phyloP scores from a whole-genome alignment of 495 filamentous ascomycete species.

The Immersiella caudata region DNA sequence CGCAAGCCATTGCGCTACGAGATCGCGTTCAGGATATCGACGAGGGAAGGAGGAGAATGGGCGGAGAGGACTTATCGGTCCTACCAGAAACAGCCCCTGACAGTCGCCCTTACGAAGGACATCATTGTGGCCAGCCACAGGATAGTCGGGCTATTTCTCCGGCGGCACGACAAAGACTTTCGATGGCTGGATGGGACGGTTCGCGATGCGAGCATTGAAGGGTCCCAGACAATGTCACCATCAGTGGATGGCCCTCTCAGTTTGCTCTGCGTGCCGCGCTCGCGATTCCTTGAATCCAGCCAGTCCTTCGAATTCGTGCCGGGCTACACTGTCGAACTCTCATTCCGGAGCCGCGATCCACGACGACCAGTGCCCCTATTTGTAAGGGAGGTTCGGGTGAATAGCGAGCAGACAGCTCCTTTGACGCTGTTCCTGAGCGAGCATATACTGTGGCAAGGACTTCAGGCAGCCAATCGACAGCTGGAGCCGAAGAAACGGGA shows the following conservation, averaged over 20 bases:
- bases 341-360: slow-evolving; percentile 43
- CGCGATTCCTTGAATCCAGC: slow-evolving; percentile 44
- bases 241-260: slow-evolving; percentile 39
- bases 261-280: slow-evolving; percentile 43
- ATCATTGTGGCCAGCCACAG: slow-evolving; percentile 46
- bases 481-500: slow-evolving; percentile 41
- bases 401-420: slow-evolving; percentile 45
- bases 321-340: slow-evolving; percentile 47
- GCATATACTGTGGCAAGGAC: slow-evolving; percentile 42
- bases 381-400: slow-evolving; percentile 37
- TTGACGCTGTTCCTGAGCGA: slow-evolving; percentile 45
- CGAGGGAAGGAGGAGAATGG: slow-evolving; percentile 44
- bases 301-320: slow-evolving; percentile 48
- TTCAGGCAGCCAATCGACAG: slow-evolving; percentile 40
- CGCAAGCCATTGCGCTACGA: slow-evolving; percentile 50
- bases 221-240: slow-evolving; percentile 35
- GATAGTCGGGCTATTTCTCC: slow-evolving; percentile 50
- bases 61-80: slow-evolving; percentile 48
- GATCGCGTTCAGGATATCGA: slow-evolving; percentile 46
- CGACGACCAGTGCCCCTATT: slow-evolving; percentile 35
- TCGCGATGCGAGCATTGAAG: slow-evolving; percentile 35
- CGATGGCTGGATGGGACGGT: slow-evolving; percentile 45
- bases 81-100: slow-evolving; percentile 49
- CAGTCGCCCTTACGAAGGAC: slow-evolving; percentile 43
- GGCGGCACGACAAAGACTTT: slow-evolving; percentile 48